Percentiles rank a stretch among this genome's conserved stretches.
Evolutionary conservation across 2,329 filamentous ascomycete genomes (phyloP).

Genomic region (Diaporthe helianthi): DNA sequence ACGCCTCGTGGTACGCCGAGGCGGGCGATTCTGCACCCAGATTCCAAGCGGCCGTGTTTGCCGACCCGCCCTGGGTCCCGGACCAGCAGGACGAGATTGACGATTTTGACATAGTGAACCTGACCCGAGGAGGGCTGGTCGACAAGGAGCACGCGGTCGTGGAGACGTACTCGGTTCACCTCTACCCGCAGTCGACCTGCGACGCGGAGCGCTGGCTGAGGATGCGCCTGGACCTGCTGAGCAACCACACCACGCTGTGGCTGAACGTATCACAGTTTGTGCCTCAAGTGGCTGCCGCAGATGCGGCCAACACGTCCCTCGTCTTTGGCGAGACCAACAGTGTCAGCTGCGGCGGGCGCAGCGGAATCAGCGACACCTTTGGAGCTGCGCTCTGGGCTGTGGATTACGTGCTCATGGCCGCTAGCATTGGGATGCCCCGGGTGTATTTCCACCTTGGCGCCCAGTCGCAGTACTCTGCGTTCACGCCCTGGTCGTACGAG

Average conservation of each 20-base stretch:
- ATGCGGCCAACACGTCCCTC: constrained; percentile 45
- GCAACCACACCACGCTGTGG: constrained; percentile 40
- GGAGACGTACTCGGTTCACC: constrained; percentile 41
- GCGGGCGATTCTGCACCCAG: constrained; percentile 37
- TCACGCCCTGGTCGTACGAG: constrained; percentile 38
- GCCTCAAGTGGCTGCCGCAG: constrained; percentile 39
- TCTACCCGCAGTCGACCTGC: constrained; percentile 45
- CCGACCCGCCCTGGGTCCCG: constrained; percentile 46
- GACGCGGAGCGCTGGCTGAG: constrained; percentile 42
- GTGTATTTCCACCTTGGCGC: constrained; percentile 51
- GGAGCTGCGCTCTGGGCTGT: constrained; percentile 57
- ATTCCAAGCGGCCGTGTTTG: constrained; percentile 46
- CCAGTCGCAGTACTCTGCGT: constrained; percentile 32
- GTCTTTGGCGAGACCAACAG: constrained; percentile 58
- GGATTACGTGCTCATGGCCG: constrained; percentile 51
- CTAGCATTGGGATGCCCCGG: constrained; percentile 44
- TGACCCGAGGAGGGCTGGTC: constrained; percentile 38
- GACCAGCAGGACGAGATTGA: constrained; percentile 47
- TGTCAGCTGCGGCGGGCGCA: constrained; percentile 47
- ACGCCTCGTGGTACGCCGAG: constrained; percentile 42
- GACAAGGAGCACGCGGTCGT: constrained; percentile 36
- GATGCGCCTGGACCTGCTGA: constrained; percentile 44
- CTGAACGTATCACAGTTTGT: constrained; percentile 43
- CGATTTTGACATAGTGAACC: constrained; percentile 46
- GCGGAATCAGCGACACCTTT: constrained; percentile 54